Evolutionary conservation across 2,329 filamentous ascomycete genomes (phyloP).

Genomic region (Hirsutella minnesotensis): DNA sequence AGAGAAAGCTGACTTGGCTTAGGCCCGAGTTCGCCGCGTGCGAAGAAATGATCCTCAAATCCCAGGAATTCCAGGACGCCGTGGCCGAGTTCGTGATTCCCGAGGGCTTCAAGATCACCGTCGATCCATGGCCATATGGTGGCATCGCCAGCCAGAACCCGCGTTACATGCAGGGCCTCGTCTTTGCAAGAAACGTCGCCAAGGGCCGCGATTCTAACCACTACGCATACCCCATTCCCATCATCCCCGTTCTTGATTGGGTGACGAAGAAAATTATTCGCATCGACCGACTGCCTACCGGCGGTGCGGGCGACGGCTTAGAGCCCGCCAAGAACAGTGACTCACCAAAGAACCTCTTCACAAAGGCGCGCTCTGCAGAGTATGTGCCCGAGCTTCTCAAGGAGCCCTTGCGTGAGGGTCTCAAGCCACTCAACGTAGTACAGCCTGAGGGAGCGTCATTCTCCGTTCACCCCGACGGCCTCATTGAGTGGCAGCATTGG

Average conservation of each 20-base stretch:
- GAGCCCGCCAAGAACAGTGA: constrained; percentile 18
- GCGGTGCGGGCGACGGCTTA: constrained; percentile 33
- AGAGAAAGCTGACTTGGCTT: not conserved
- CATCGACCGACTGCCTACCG: constrained; percentile 43
- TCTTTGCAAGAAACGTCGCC: constrained; percentile 31
- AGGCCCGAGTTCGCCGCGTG: constrained; percentile 28
- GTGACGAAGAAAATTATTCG: constrained; percentile 41
- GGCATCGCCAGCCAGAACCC: constrained; percentile 25
- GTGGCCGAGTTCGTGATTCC: constrained; percentile 34
- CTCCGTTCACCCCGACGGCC: constrained; percentile 34
- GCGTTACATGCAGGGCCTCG: constrained; percentile 36
- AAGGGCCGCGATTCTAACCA: constrained; percentile 46
- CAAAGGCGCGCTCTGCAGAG: constrained; percentile 26
- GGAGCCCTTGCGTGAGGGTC: constrained; percentile 31
- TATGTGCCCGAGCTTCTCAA: constrained; percentile 40
- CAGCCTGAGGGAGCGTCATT: constrained; percentile 62
- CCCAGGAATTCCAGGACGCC: constrained; percentile 32
- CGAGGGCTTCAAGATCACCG: constrained; percentile 28
- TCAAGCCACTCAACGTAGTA: constrained; percentile 61
- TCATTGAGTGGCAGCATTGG: constrained; percentile 56
- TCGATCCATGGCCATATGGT: constrained; percentile 58
- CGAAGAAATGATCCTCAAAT: constrained; percentile 26
- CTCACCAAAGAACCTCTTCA: constrained; percentile 33
- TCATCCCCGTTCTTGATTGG: constrained; percentile 47
- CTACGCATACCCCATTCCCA: constrained; percentile 48